Base-by-base conservation (phyloP, 2,329 filamentous ascomycete genomes). In the Microdochium bolleyi region DNA sequence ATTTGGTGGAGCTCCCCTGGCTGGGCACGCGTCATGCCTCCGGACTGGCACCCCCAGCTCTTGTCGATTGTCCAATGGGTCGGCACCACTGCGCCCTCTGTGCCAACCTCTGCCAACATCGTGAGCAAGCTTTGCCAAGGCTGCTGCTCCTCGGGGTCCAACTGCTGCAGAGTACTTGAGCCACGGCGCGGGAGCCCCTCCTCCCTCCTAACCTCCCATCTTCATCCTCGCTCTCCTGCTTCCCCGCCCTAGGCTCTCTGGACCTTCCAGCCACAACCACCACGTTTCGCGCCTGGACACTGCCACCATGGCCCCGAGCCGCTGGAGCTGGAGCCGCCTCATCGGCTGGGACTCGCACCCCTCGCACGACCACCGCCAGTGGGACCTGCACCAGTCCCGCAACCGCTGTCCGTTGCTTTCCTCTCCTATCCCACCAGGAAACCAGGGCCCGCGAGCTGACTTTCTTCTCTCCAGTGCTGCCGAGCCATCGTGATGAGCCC, bases 401-500 rank as follows among this genome's bases (percentile, higher is more conserved):
- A 68, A 68, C 57, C 69, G 73, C 53, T 64, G 75, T 76, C 61
- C 64, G 74, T 60, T 51, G 11, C 22, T 25, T 50, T 24, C 19
- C 48, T 13, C 21, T 24, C 37, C 34, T 54, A 9, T 49, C 51
- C 10, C 52, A 27, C 46, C 30, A 19, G 16, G 11, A 11, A 22
- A 13, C 49, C 56, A 60, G 58, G 60, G 16, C 19, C 54, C 50
- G 50, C 32, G 52, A 50, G 51, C 54, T 50, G 50, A 38, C 53
- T 21, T 25, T 52, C 52, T 30, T 51, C 32, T 58, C 49, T 54
- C 49, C 55, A 88, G 85, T 92, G 14, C 80, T 92, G 2, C 86
- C 87, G 1, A 75, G 73, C 14, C 79, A 85, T 58, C 75, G 76
- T 59, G 75, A 82, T 58, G 78, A 80, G 13, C 66, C 75, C 1